These are phyloP conservation scores for Jaapia argillacea DNA, from an alignment of 768 basidiomycete species.

Conservation along the genomic window DNA sequence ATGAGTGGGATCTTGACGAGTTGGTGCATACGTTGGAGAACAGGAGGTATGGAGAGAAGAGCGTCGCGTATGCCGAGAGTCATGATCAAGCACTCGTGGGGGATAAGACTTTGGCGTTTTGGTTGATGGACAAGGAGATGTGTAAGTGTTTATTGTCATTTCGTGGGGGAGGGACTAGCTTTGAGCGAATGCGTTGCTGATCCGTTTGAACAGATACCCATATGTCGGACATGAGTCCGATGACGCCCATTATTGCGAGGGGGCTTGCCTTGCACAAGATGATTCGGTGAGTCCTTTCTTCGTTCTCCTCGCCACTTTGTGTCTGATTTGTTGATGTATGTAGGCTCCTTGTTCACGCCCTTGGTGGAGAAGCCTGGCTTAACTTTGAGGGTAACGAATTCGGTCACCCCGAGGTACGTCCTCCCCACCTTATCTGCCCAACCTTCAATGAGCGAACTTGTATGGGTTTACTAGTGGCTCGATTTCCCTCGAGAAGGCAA, in stretches of 20 bases:
- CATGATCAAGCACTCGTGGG: conserved; percentile 98
- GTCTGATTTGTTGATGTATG: background rate
- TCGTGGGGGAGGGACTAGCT: background rate
- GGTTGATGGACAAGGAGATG: conserved; percentile 99
- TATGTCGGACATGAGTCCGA: conserved; percentile 80
- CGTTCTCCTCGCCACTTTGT: background rate
- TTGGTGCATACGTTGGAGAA: conserved; percentile 89
- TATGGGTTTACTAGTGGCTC: conserved; percentile 68
- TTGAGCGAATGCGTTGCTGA: conserved; percentile 1
- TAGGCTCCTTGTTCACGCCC: conserved; percentile 81
- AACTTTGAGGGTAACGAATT: conserved; percentile 99
- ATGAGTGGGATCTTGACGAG: conserved; percentile 79
- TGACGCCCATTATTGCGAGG: conserved; percentile 81
- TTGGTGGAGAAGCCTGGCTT: conserved; percentile 96
- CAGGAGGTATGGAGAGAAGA: conserved; percentile 81
- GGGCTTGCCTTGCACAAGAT: conserved; percentile 94
- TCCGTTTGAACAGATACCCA: conserved; percentile 54
- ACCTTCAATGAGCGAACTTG: conserved; percentile 1
- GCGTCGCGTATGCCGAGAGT: conserved; percentile 88
- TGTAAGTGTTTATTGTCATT: conserved; percentile 41
- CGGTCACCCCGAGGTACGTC: conserved; percentile 84
- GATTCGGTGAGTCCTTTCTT: conserved; percentile 58
- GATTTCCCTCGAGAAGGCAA: conserved; percentile 98
- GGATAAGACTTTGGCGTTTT: conserved; percentile 97
- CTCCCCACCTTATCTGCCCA: conserved; percentile 1